Base-by-base conservation (phyloP, 805 yeast species). In the Candida broadrunensis region DNA sequence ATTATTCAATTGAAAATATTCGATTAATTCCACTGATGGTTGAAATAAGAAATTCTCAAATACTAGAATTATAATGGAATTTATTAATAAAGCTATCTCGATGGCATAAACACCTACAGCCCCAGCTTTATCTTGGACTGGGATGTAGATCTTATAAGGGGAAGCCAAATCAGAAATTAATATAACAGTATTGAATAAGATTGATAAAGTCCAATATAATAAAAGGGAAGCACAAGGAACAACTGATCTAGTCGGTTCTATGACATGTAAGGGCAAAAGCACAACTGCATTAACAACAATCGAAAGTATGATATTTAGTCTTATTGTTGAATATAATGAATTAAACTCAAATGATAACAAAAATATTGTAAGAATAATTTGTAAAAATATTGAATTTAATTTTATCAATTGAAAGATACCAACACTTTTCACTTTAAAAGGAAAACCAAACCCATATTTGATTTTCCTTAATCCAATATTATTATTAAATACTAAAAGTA, bases 151-250 rank as follows among this genome's bases (percentile, higher is more conserved):
- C 27, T 56, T 55, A 16, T 49, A 35, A 6, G 33, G 19, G 5
- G 56, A 50, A 24, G 50, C 39, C 7, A 31, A 11, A 33, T 56
- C 61, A 16, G 30, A 35, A 14, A 37, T 12, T 11, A 30, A 32
- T 6, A 37, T 16, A 16, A 17, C 13, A 6, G 20, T n/a, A 15
- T 37, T 37, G 21, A 37, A 31, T 8, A 37, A 21, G 21, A 31
- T n/a, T 16, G 23, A 24, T 11, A 16, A 3, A 2, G 39, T 9
- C 78, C 78, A 74, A 47, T 57, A 73, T 13, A 67, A 42, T 7
- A 72, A 47, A 15, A 70, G 45, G 0, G 72, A 57, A 3, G 67
- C 71, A 23, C 58, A 53, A 12, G 72, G 70, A 3, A 63, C 54
- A 14, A 33, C 27, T 7, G 29, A 13, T 33, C 36, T 33, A 14